These are phyloP conservation scores for Handroanthus guayacan DNA, from an alignment of 257 asterid species.

Conservation along the genomic window DNA sequence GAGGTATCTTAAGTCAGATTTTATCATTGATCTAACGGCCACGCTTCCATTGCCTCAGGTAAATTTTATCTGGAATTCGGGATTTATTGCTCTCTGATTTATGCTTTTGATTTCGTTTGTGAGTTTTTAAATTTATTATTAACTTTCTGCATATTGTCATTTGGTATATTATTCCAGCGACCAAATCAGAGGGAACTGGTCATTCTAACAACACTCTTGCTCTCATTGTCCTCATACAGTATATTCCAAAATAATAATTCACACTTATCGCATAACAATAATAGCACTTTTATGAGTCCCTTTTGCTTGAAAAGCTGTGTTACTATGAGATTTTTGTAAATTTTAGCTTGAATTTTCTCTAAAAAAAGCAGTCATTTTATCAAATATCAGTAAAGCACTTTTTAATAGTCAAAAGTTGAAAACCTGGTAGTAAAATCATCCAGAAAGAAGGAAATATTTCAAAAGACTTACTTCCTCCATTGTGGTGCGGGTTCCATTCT, in stretches of 20 bases:
- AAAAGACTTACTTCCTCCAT: slow-evolving; percentile 1
- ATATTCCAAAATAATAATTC: slow-evolving; percentile 79
- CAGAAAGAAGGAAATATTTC: background rate
- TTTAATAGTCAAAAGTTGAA: too few relatives aligned
- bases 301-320: too few relatives aligned
- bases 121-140: background rate
- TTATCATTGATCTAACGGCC: slow-evolving; percentile 78
- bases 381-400: background rate
- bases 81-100: background rate
- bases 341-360: background rate
- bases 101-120: background rate
- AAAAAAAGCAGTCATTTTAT: background rate
- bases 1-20: slow-evolving; percentile 75
- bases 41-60: slow-evolving; percentile 91
- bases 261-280: slow-evolving; percentile 38
- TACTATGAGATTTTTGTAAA: too few relatives aligned
- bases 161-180: slow-evolving; percentile 82
- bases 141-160: slow-evolving; percentile 69
- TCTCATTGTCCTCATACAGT: slow-evolving; percentile 88
- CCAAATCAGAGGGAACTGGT: slow-evolving; percentile 63
- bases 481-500: slow-evolving; percentile 76
- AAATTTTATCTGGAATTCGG: background rate
- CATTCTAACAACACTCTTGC: slow-evolving; percentile 83
- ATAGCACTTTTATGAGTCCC: too few relatives aligned
- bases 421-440: too few relatives aligned